Percentiles rank a stretch among this genome's conserved stretches.
These are phyloP conservation scores for Cladosporium sp. DNA, from an alignment of 2,329 filamentous ascomycete genomes.

Conservation along the genomic window DNA sequence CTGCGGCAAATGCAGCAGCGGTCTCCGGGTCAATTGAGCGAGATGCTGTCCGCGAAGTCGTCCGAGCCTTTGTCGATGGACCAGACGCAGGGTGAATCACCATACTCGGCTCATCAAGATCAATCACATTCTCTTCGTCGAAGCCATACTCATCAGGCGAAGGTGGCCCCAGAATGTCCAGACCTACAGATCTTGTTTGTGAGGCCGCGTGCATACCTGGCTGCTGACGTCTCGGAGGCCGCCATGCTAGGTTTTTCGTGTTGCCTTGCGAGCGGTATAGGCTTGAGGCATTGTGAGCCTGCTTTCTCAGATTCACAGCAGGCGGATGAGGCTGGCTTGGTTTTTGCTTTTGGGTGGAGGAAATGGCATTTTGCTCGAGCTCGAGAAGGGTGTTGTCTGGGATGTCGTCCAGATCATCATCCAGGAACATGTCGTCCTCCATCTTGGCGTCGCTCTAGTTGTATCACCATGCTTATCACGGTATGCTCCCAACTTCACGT, in stretches of 20 bases:
- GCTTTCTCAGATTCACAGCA: slow-evolving; percentile 12
- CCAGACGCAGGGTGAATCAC: slow-evolving; percentile 24
- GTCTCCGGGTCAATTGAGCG: slow-evolving; percentile 24
- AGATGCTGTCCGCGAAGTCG: slow-evolving; percentile 2
- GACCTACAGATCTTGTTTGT: not conserved
- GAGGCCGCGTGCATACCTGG: not conserved
- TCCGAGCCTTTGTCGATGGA: not conserved
- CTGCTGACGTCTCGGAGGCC: slow-evolving; percentile 24
- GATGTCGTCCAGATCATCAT: slow-evolving; percentile 43
- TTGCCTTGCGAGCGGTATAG: slow-evolving; percentile 16
- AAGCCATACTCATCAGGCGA: slow-evolving; percentile 41
- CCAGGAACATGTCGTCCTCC: slow-evolving; percentile 44
- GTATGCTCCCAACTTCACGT: not conserved
- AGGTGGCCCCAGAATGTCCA: slow-evolving; percentile 18
- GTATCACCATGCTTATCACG: slow-evolving; percentile 10
- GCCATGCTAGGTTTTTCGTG: slow-evolving; percentile 25
- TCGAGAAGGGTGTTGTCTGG: slow-evolving; percentile 42
- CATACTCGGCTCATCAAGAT: slow-evolving; percentile 39
- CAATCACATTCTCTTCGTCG: slow-evolving; percentile 43
- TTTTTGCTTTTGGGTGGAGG: slow-evolving; percentile 36
- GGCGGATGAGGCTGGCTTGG: not conserved
- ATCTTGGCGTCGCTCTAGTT: not conserved
- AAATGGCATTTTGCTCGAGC: slow-evolving; percentile 42
- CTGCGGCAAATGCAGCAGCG: slow-evolving; percentile 29
- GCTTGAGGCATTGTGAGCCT: slow-evolving; percentile 20